Evolutionary conservation across 352 stramenopile genomes (phyloP).

Genomic region (Phytophthora pseudosyringae): DNA sequence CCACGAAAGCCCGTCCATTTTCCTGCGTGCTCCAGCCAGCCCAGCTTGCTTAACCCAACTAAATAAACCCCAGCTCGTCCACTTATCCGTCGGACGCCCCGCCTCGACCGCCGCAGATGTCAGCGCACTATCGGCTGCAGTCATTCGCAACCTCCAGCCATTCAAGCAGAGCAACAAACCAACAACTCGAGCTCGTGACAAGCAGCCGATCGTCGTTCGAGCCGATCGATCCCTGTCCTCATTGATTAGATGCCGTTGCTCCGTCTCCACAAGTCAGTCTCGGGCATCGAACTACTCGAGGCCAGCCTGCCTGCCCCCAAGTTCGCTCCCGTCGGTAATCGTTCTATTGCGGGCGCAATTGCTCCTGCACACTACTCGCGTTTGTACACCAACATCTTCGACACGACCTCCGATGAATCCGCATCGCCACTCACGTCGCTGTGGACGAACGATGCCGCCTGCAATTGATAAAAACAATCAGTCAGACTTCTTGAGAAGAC

Average conservation of each 20-base stretch:
- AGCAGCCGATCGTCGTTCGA: slow-evolving; percentile 16
- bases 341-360: slow-evolving; percentile 13
- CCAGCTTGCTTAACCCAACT: slow-evolving; percentile 66
- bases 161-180: slow-evolving; percentile 33
- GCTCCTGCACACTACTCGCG: slow-evolving; percentile 29
- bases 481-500: slow-evolving; percentile 10
- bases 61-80: slow-evolving; percentile 71
- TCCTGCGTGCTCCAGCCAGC: slow-evolving; percentile 32
- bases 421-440: slow-evolving; percentile 76
- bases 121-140: slow-evolving; percentile 11
- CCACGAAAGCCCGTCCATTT: slow-evolving; percentile 20
- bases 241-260: slow-evolving; percentile 24
- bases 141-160: slow-evolving; percentile 18
- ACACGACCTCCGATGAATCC: slow-evolving; percentile 60
- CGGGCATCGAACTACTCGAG: slow-evolving; percentile 1
- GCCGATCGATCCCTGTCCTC: slow-evolving; percentile 10
- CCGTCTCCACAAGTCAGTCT: slow-evolving; percentile 12
- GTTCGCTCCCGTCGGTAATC: slow-evolving; percentile 11
- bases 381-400: slow-evolving; percentile 75
- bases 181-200: slow-evolving; percentile 21
- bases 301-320: slow-evolving; percentile 13
- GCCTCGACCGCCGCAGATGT: slow-evolving; percentile 35
- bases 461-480: slow-evolving; percentile 1
- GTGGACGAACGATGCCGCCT: slow-evolving; percentile 70
- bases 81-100: slow-evolving; percentile 44